Evolutionary conservation across 2,329 filamentous ascomycete genomes (phyloP), one percentile per base, ranked within the genome.

Genomic region (Botrytis deweyae): DNA sequence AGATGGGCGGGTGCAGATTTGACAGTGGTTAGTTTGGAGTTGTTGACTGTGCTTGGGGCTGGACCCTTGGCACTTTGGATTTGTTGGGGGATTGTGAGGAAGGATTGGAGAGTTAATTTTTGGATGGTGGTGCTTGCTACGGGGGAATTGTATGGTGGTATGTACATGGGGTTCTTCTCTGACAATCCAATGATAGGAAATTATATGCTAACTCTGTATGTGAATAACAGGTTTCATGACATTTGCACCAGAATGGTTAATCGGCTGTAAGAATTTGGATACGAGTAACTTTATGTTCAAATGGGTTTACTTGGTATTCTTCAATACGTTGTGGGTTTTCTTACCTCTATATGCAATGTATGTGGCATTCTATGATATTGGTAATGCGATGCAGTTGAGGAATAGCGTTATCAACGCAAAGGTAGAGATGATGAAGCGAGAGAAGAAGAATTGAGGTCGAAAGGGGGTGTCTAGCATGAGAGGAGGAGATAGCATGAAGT

Each of bases 231-330:
- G 90, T 29, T 92, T 90, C 83, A 91, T 92, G 88, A 92, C 90
- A 0, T 92, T 92, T 80, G 89, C 87, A 81, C 90, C 90, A 20
- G 90, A 92, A 82, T 92, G 90, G 90, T 83, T 92, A 20, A 88
- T 86, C 3, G 86, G 86, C 70, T 91, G 86, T 80, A 79, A 86
- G 76, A 91, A 90, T 79, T 86, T 92, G 74, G 88, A 91, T 80
- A 85, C 85, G 29, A 89, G 86, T 82, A 92, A 91, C 82, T 91
- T 88, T 78, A 90, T 92, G 88, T 81, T 78, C 40, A 74, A 75
- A 58, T 92, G 89, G 89, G 84, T 91, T 22, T 92, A 91, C 77
- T 83, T 92, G 25, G 84, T 90, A 77, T 91, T 92, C 82, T 92
- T 92, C 84, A 92, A 92, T 81, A 87, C 86, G 78, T 83, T 91